These are phyloP conservation scores for Moricandia arvensis DNA, from an alignment of 345 rosid species.

Conservation along the genomic window DNA sequence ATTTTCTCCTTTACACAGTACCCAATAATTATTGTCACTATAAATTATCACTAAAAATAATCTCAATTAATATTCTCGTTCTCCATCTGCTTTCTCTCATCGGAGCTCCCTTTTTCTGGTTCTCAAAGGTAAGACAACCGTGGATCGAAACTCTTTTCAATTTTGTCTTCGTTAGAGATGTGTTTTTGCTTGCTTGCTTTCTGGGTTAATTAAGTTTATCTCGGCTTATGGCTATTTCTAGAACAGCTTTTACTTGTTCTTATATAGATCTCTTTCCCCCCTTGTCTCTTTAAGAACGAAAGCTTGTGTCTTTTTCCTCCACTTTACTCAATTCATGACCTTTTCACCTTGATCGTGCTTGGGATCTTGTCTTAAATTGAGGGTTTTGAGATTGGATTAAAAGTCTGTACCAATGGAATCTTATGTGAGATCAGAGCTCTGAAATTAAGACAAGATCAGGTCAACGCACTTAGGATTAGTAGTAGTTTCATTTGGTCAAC, in stretches of 20 bases:
- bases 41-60: background rate
- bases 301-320: background rate
- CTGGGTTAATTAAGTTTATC: conserved; percentile 9
- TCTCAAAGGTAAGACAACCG: conserved; percentile 25
- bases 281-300: conserved; percentile 6
- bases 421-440: conserved; percentile 9
- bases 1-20: background rate
- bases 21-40: conserved; percentile 14
- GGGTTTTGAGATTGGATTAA: background rate
- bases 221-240: conserved; percentile 4
- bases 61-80: background rate
- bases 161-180: background rate
- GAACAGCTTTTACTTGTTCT: conserved; percentile 1
- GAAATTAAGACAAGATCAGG: conserved; percentile 4
- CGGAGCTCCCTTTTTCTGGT: background rate
- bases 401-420: background rate
- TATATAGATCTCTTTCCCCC: conserved; percentile 28
- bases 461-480: conserved; percentile 17
- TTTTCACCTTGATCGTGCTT: conserved; percentile 11
- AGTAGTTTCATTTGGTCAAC: background rate
- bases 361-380: conserved; percentile 8
- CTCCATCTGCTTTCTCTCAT: background rate
- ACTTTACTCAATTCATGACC: background rate
- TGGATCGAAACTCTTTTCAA: background rate
- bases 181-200: conserved; percentile 7